Conservation (phyloP, 2,329 filamentous ascomycete species). For the Sporothrix schenckii region DNA sequence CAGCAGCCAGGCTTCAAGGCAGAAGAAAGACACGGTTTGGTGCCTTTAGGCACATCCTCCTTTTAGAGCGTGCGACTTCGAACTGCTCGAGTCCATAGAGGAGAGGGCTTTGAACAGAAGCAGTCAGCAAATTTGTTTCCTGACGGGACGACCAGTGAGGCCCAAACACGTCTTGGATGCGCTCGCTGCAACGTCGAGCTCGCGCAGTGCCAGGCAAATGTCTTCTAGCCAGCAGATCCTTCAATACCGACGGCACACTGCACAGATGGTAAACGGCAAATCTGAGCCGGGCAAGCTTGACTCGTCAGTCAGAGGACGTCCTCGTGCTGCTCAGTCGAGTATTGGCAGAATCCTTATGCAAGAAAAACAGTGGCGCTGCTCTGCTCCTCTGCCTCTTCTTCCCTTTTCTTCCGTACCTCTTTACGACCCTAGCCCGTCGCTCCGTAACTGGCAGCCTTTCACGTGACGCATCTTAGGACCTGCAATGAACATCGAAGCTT, state of each 20-base stretch:
- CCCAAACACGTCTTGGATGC: not conserved
- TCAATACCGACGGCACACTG: not conserved
- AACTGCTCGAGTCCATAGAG: not conserved
- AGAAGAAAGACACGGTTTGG: not conserved
- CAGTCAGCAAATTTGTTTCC: not conserved
- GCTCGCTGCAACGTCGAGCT: no score
- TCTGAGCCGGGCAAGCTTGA: not conserved
- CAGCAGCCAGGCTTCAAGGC: slow-evolving; percentile 6
- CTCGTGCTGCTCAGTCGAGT: not conserved
- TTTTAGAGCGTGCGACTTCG: not conserved
- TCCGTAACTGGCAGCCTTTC: not conserved
- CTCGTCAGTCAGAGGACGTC: not conserved
- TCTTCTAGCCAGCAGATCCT: not conserved
- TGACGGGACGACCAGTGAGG: not conserved
- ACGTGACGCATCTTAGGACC: not conserved
- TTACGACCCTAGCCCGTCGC: not conserved
- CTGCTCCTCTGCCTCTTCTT: not conserved
- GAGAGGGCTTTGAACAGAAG: not conserved
- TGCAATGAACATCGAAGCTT: no score
- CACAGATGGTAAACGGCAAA: not conserved
- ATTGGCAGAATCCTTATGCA: slow-evolving; percentile 19
- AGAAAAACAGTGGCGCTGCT: not conserved
- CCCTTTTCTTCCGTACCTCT: not conserved
- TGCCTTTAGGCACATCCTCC: not conserved
- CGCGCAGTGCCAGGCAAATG: not conserved